Base-by-base conservation (phyloP, 2,329 filamentous ascomycete species). In the Pseudogymnoascus sp. region DNA sequence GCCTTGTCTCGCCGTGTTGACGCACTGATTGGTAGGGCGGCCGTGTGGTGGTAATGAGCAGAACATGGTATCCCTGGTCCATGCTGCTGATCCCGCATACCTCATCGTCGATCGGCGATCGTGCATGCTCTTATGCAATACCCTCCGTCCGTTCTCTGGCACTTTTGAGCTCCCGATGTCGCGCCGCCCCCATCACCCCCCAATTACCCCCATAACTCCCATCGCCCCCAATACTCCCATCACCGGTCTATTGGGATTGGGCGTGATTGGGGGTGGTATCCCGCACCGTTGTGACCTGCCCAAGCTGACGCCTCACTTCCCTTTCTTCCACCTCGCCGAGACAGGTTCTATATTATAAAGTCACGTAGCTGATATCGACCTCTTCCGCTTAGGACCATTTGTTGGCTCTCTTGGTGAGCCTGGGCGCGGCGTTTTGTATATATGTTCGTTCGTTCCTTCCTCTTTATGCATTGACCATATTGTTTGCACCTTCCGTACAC, bases 1-100 rank as follows among this genome's bases (percentile, higher is more conserved):
- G 50, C 50, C 50, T 56, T 56, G 50, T 56, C 50, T 56, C 28
- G 28, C 50, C 11, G 10, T 34, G 50, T 34, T 34, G 3, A 34
- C 25, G 28, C 28, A 56, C 50, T 56, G 50, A 56, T 56, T 56
- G 50, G 50, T 56, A 56, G 50, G 50, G 50, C n/a, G 50, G 16
- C 28, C 28, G 28, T 34, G 28, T 34, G 50, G 50, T 56, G 50
- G 50, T 56, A 56, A 56, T 56, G 50, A 56, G 50, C 50, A 56
- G 28, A 56, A 16, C 50, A 56, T 56, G 50, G 50, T 56, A 56
- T 56, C 50, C 50, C 50, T 56, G 50, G 50, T 56, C 50, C 50
- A 18, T 34, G 50, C 16, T 56, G 50, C 50, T 21, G 50, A 56
- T 56, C 50, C 50, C 50, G 28, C 50, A 56, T 56, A 56, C 50